phyloP scores from a whole-genome alignment of 768 basidiomycete species.

The Strobilomyces echinocephalus region DNA sequence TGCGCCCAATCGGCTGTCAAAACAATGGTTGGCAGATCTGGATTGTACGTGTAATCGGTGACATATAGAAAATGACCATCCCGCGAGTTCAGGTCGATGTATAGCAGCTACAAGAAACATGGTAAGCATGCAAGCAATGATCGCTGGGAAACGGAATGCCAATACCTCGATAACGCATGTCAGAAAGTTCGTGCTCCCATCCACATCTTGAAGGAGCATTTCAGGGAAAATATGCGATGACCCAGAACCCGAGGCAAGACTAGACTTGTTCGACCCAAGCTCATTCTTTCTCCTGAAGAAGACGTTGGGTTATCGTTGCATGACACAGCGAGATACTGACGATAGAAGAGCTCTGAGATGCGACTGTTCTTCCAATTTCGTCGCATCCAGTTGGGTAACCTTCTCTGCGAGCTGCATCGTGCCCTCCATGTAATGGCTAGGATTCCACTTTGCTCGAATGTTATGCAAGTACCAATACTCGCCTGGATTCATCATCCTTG shows the following conservation, averaged over 20 bases:
- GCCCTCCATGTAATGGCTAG: slow-evolving; percentile 45
- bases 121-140: neutral
- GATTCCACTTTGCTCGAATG: slow-evolving; percentile 39
- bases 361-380: slow-evolving; percentile 31
- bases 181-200: slow-evolving; percentile 39
- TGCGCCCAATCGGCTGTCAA: slow-evolving; percentile 34
- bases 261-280: slow-evolving; percentile 25
- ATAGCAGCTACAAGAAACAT: slow-evolving; percentile 40
- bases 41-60: slow-evolving; percentile 61
- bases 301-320: slow-evolving; percentile 4
- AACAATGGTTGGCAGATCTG: slow-evolving; percentile 34
- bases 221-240: slow-evolving; percentile 37
- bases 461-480: slow-evolving; percentile 54
- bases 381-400: slow-evolving; percentile 39
- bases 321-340: slow-evolving; percentile 33
- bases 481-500: slow-evolving; percentile 41
- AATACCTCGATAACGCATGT: slow-evolving; percentile 57
- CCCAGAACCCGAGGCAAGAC: slow-evolving; percentile 19
- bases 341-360: slow-evolving; percentile 47
- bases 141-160: neutral
- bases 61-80: slow-evolving; percentile 45
- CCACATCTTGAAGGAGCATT: slow-evolving; percentile 45
- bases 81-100: slow-evolving; percentile 31
- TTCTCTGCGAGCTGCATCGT: slow-evolving; percentile 45
- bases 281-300: slow-evolving; percentile 46